Evolutionary conservation across 2,329 filamentous ascomycete genomes (phyloP), one percentile per base, ranked within the genome.

Genomic region (Calonectria honghensis): DNA sequence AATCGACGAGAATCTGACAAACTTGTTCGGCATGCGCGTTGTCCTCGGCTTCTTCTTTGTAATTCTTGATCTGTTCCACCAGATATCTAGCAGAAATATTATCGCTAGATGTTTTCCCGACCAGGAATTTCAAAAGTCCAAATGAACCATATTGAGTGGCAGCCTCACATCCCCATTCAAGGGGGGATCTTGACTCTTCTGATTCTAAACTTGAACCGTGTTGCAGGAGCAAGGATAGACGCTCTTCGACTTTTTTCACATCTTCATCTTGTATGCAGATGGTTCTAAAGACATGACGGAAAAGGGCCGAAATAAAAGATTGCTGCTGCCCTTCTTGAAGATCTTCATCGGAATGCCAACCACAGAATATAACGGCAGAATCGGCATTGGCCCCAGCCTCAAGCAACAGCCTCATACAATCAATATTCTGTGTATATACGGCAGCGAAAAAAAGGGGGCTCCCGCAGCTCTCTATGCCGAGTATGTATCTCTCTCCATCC

Each of bases 371-470:
- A 6, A 70, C 54, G 1, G 24, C 24, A 2, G 35, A 16, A n/a
- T 74, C 65, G 3, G 57, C 37, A 50, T 75, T 63, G 13, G 70
- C 68, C 24, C 72, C 77, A 13, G 52, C 57, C 5, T 48, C 41
- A 27, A 78, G 61, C 2, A 75, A 27, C 0, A 64, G 32, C 11
- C 37, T n/a, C 57, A 76, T 72, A 6, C 27, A 65, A 3, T 65
- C 41, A n/a, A 71, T 39, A 20, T 45, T 71, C 13, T n/a, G 13
- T 13, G 63, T n/a, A 11, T 35, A 29, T 6, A 18, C 69, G 14
- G 75, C 39, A 50, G 70, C 41, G 16, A 73, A 73, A 9, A 79
- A 27, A 0, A 79, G 68, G 5, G 59, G 70, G n/a, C 54, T 75
- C 4, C 72, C 73, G 35, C 71, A 69, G 13, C 51, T 74, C n/a